These are phyloP conservation scores for Aspergillus sclerotioniger DNA, from an alignment of 495 filamentous ascomycete species.

Conservation along the genomic window DNA sequence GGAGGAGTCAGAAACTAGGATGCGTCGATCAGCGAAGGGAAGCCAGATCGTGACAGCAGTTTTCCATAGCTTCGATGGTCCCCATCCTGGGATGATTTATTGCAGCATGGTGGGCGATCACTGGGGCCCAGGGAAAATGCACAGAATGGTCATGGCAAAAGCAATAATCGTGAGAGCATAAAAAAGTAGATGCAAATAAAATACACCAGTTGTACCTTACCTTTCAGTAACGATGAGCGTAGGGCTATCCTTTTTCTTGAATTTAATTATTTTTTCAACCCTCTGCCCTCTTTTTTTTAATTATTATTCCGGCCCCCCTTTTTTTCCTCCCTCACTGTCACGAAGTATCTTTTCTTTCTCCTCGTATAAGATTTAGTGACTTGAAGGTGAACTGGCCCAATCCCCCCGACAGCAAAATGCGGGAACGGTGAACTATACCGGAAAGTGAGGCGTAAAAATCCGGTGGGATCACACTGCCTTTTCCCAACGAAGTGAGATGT, in stretches of 20 bases:
- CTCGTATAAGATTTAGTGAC: not conserved
- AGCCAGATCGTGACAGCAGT: slow-evolving; percentile 46
- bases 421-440: slow-evolving; percentile 32
- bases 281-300: slow-evolving; percentile 4
- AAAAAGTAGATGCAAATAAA: slow-evolving; percentile 17
- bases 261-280: slow-evolving; percentile 8
- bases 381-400: slow-evolving; percentile 14
- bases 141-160: slow-evolving; percentile 26
- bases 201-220: slow-evolving; percentile 25
- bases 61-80: slow-evolving; percentile 45
- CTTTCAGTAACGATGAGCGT: slow-evolving; percentile 19
- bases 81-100: slow-evolving; percentile 40
- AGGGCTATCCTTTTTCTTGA: slow-evolving; percentile 12
- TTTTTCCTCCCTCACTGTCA: slow-evolving; percentile 6
- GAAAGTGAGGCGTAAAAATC: slow-evolving; percentile 28
- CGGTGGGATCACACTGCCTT: slow-evolving; percentile 17
- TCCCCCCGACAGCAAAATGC: slow-evolving; percentile 9
- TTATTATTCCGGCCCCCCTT: not conserved
- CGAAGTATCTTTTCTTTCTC: not conserved
- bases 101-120: slow-evolving; percentile 49
- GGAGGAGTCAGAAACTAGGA: slow-evolving; percentile 49
- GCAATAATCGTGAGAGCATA: slow-evolving; percentile 20
- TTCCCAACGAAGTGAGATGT: slow-evolving; percentile 1
- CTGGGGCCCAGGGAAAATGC: slow-evolving; percentile 34
- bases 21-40: slow-evolving; percentile 41